A percentile compares a stretch with the other conserved stretches of the same genome.
These are phyloP conservation scores for Sugiyamaella boreocaroliniensis DNA, from an alignment of 805 yeast species.

Conservation along the genomic window DNA sequence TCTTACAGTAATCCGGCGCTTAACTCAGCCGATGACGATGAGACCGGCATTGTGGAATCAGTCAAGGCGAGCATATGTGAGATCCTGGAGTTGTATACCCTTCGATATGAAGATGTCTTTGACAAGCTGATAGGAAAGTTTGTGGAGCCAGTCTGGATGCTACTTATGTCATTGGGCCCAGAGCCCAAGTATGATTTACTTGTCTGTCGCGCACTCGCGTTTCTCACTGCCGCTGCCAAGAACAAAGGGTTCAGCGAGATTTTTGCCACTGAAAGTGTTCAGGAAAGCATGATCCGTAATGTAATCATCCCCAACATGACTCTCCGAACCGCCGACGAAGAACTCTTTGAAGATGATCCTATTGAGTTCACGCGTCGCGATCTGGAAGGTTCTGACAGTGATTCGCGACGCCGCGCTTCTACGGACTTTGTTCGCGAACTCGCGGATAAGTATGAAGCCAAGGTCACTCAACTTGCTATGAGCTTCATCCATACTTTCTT, in stretches of 20 bases:
- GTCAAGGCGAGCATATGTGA: slow-evolving; percentile 82
- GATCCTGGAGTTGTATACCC: slow-evolving; percentile 74
- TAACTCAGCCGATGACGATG: slow-evolving; percentile 56
- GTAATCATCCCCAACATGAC: slow-evolving; percentile 84
- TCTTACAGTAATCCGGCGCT: slow-evolving; percentile 50
- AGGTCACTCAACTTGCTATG: slow-evolving; percentile 70
- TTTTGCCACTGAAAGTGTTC: slow-evolving; percentile 53
- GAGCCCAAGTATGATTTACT: slow-evolving; percentile 79
- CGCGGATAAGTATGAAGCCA: slow-evolving; percentile 66
- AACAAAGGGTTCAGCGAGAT: slow-evolving; percentile 57
- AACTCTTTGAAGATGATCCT: slow-evolving; percentile 94
- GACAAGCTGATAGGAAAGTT: slow-evolving; percentile 70
- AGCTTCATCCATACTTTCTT: slow-evolving; percentile 64
- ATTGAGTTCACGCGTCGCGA: slow-evolving; percentile 88
- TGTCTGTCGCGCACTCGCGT: slow-evolving; percentile 72
- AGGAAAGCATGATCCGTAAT: slow-evolving; percentile 72
- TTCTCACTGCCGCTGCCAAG: slow-evolving; percentile 74
- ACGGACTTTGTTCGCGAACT: slow-evolving; percentile 85
- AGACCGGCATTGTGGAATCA: slow-evolving; percentile 59
- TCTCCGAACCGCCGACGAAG: slow-evolving; percentile 83
- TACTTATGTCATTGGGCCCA: slow-evolving; percentile 57
- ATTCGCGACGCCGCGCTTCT: slow-evolving; percentile 87
- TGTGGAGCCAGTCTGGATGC: slow-evolving; percentile 74
- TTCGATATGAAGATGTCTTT: slow-evolving; percentile 88
- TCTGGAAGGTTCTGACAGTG: slow-evolving; percentile 90